Evolutionary conservation across 805 yeast genomes (phyloP), one percentile per base, ranked within the genome.

Genomic region (Candida ficus): DNA sequence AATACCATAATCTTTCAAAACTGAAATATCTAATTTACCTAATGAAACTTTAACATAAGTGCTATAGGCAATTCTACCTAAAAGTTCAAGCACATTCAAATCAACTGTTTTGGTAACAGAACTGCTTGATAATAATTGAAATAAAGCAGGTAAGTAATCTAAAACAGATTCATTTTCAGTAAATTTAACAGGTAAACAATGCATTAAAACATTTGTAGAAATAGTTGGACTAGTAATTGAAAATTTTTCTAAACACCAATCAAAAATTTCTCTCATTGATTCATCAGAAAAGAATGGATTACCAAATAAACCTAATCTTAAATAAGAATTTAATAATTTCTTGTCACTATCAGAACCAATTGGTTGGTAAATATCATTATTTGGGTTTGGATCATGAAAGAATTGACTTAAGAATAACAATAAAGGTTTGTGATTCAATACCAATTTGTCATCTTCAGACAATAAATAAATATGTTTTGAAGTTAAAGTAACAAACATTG

Each of bases 41-140:
- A 52, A 38, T 4, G 70, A 41, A 16, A 57, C 63, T 9, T 58
- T 46, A 13, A 49, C 32, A 36, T 80, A 63, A 4, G 75, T 68
- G 27, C 68, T 63, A 51, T 73, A 71, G 1, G 86, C 70, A 8
- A 82, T 63, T 21, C 76, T 70, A 6, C 91, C 84, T 43, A 87
- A 58, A 14, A 85, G 63, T 13, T 81, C 77, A 10, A 87, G 69
- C 42, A 86, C 50, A 48, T 79, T 82, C 8, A 80, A 67, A 49
- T 86, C 95, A 26, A 77, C 63, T 14, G 75, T 68, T 29, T 70
- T 56, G 48, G 68, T 58, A 43, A 68, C 61, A 49, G 72, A 61
- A 31, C 77, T 61, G 44, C 78, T 67, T 3, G 74, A 56, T 95
- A 96, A 88, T 33, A 85, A 62, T 45, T 84, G 78, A 49, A 86